Base-by-base conservation (phyloP, 2,329 filamentous ascomycete species). In the Neodidymelliopsis sp. region DNA sequence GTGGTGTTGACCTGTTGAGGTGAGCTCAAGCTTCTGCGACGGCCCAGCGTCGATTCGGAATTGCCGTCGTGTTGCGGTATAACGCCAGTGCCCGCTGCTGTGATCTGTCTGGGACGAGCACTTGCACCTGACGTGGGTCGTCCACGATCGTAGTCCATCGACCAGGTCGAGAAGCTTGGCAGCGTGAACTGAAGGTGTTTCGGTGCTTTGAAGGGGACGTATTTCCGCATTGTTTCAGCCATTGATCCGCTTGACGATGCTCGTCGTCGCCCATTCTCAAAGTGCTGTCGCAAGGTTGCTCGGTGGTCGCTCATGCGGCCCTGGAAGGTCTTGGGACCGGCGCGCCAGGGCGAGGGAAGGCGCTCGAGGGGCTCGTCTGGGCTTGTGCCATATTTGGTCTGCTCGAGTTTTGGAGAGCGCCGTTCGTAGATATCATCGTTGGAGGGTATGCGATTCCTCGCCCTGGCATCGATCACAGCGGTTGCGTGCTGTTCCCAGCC, bases 311-410 rank as follows among this genome's bases (percentile, higher is more conserved):
- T 71, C 11, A 61, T 60, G 29, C 66, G 62, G 33, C 70, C 65
- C 19, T 57, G 53, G 52, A 73, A 72, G 6, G 63, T 69, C 49
- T 66, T 73, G 11, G 73, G 65, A 1, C 65, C 68, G 10, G 74
- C 69, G 16, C 72, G 70, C 76, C 76, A 78, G 13, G 77, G 76
- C n/a, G 77, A 79, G 33, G 77, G 76, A 16, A 77, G 55, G 11
- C 69, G 66, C 16, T 56, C 55, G 9, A 56, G 46, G 11, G 57
- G 41, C 7, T 61, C 59, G 19, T 57, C 42, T 25, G 49, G 54
- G 23, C 53, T 51, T 29, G 27, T 40, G 15, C 28, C 44, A 34
- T 52, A 35, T 11, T 40, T 23, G 6, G 38, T 28, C 30, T 50
- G 35, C 27, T 34, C 33, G 12, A 28, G 11, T 16, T 35, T 44